Base-by-base conservation (phyloP, 768 basidiomycete species). In the Sarcomyxa edulis region DNA sequence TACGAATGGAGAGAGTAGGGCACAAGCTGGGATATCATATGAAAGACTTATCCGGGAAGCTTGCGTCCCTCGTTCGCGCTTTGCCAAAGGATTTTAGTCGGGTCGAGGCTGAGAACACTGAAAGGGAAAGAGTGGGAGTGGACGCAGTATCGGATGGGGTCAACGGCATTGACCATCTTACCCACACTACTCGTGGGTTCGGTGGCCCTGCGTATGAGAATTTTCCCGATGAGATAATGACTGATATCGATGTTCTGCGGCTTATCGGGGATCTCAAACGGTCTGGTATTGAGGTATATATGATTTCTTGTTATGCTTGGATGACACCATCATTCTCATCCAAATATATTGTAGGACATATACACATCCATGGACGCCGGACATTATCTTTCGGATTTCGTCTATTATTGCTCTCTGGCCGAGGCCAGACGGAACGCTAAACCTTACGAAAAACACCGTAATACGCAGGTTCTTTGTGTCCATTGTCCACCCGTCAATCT, bases 361-460 rank as follows among this genome's bases (percentile, higher is more conserved):
- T 78, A 80, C 52, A 71, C 79, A 14, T 85, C 84, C 2, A 73
- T 80, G 69, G 84, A 87, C 51, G 79, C 83, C 11, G 84, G 84
- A 0, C 81, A 83, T 53, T 88, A 78, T 55, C 59, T 86, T 8
- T 84, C 80, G 53, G 84, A 87, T 60, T 87, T 81, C 55, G 72
- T 81, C 43, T 84, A 81, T 54, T 88, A 83, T 50, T 81, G 81
- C 51, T 84, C 82, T 7, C 68, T 86, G 19, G 81, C 82, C 4
- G 84, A 85, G 53, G 70, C 75, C 19, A 74, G 71, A 50, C 73
- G 79, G 3, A 65, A 57, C 14, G 61, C 63, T 2, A 69, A 69
- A 34, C 60, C 59, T 3, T 60, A 65, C 30, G 68, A 68, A 38
- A 66, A 66, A 40, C 61, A 61, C 18, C 59, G 64, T 12, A 61